Percentiles rank a stretch among this genome's conserved stretches.
These are phyloP conservation scores for Fonsecaea monophora DNA, from an alignment of 2,329 filamentous ascomycete species.

Conservation along the genomic window DNA sequence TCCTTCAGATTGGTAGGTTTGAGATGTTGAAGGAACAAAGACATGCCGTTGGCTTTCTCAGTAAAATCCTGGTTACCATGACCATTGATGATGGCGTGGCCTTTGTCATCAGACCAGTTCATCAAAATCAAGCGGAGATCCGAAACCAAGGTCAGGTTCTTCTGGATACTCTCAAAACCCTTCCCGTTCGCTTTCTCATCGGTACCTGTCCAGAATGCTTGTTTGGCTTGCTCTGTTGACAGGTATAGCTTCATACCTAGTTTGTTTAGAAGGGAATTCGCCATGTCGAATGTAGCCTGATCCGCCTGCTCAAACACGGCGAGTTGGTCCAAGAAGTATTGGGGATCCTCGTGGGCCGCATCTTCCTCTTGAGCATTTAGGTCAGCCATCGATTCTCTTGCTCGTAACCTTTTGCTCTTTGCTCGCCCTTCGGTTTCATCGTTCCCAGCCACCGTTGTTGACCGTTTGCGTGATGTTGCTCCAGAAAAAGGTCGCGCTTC, in stretches of 20 bases:
- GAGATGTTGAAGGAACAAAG: slow-evolving; percentile 64
- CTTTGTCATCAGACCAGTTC: slow-evolving; percentile 55
- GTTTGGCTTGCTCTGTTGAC: slow-evolving; percentile 45
- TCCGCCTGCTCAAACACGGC: slow-evolving; percentile 62
- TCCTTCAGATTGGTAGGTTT: slow-evolving; percentile 53
- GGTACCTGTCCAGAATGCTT: slow-evolving; percentile 38
- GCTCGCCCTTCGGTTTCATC: slow-evolving; percentile 63
- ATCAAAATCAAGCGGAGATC: slow-evolving; percentile 54
- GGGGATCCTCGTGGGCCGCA: slow-evolving; percentile 59
- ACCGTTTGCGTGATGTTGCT: slow-evolving; percentile 60
- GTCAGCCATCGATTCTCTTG: slow-evolving; percentile 63
- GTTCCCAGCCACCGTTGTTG: slow-evolving; percentile 65
- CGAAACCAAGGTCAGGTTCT: slow-evolving; percentile 45
- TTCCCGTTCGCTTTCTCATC: neutral
- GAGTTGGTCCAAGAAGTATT: slow-evolving; percentile 63
- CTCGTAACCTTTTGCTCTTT: slow-evolving; percentile 67
- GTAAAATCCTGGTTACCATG: slow-evolving; percentile 58
- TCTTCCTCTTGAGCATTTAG: slow-evolving; percentile 54
- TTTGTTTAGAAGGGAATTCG: slow-evolving; percentile 60
- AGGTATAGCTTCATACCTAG: slow-evolving; percentile 52
- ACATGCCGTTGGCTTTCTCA: slow-evolving; percentile 57
- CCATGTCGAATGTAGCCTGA: slow-evolving; percentile 62
- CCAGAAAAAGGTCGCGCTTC: slow-evolving; percentile 10
- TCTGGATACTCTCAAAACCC: slow-evolving; percentile 23
- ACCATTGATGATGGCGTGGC: slow-evolving; percentile 53